Evolutionary conservation across 2,329 filamentous ascomycete genomes (phyloP), one percentile per base, ranked within the genome.

Genomic region (Stemphylium vesicarium): DNA sequence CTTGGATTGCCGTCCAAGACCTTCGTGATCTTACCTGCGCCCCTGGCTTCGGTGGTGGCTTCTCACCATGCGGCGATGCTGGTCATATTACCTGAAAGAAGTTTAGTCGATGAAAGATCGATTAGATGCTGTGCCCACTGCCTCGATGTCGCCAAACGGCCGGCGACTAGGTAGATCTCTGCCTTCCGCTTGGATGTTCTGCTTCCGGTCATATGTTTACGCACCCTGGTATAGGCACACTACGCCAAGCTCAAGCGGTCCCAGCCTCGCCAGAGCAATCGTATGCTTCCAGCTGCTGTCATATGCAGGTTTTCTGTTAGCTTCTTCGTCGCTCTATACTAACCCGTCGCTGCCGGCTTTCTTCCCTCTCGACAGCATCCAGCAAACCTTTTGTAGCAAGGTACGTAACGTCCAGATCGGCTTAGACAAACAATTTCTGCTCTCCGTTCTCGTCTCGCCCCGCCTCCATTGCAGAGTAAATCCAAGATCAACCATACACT

Each of bases 361-460:
- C 54, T 57, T 48, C 55, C 45, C 37, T 57, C 52, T 52, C 36
- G 59, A 60, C 60, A 65, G 59, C 62, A 57, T 56, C 54, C 63
- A 65, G 58, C 55, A 61, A 59, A 61, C 69, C 59, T 62, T 69
- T 65, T 60, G 53, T 60, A 56, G 50, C 55, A 60, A 73, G 71
- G 72, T 73, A 65, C 51, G 68, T 70, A 38, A 52, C 36, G 15
- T 37, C 13, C 32, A 41, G 16, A 47, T 33, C 36, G n/a, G 31
- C 36, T 22, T 47, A 20, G 5, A 18, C 26, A 4, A 29, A 29
- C 26, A 29, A 7, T 31, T 22, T 15, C 29, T 20, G 11, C n/a
- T 12, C 10, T n/a, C 7, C 16, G 5, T 31, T 11, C 7, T 26
- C 20, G 16, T 37, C 37, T 18, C n/a, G 11, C 4, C 6, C n/a